Evolutionary conservation across 768 basidiomycete species (phyloP).

Genomic region (Lenzites betulinus): DNA sequence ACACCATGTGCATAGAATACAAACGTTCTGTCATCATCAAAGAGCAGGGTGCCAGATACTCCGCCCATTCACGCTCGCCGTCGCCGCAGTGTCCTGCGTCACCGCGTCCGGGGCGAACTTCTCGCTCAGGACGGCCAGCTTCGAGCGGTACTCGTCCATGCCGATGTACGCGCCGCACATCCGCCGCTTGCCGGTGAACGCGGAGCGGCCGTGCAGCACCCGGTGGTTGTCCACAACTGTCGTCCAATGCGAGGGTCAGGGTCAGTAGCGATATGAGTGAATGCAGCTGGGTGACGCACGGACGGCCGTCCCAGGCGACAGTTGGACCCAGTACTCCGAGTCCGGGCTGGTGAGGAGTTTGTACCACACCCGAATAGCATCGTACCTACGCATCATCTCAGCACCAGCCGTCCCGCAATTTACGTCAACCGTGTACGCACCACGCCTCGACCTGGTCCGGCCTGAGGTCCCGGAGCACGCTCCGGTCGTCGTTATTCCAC

Average conservation of each 20-base stretch:
- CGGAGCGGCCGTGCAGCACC: slow-evolving; percentile 91
- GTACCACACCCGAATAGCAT: slow-evolving; percentile 81
- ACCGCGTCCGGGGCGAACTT: slow-evolving; percentile 46
- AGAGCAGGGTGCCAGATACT: slow-evolving; percentile 61
- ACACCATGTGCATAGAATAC: no score
- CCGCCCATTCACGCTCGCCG: slow-evolving; percentile 39
- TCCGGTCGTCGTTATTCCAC: slow-evolving; percentile 96
- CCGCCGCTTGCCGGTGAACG: slow-evolving; percentile 81
- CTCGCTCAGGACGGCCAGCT: slow-evolving; percentile 67
- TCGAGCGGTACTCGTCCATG: slow-evolving; percentile 85
- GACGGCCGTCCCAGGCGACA: slow-evolving; percentile 85
- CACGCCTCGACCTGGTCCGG: slow-evolving; percentile 72
- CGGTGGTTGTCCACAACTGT: slow-evolving; percentile 91
- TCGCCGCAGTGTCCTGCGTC: slow-evolving; percentile 27
- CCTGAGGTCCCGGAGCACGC: slow-evolving; percentile 66
- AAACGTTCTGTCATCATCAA: slow-evolving; percentile 24
- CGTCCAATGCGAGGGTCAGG: not conserved
- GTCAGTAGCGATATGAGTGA: not conserved
- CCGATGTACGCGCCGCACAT: slow-evolving; percentile 98
- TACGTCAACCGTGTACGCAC: slow-evolving; percentile 38
- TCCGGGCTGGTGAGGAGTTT: slow-evolving; percentile 72
- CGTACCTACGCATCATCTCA: slow-evolving; percentile 53
- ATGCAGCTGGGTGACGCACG: slow-evolving; percentile 49
- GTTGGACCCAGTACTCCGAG: slow-evolving; percentile 89
- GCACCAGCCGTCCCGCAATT: not conserved